These are phyloP conservation scores for Marasmius fiardii DNA, from an alignment of 1,284 basidiomycete genomes.

Conservation along the genomic window DNA sequence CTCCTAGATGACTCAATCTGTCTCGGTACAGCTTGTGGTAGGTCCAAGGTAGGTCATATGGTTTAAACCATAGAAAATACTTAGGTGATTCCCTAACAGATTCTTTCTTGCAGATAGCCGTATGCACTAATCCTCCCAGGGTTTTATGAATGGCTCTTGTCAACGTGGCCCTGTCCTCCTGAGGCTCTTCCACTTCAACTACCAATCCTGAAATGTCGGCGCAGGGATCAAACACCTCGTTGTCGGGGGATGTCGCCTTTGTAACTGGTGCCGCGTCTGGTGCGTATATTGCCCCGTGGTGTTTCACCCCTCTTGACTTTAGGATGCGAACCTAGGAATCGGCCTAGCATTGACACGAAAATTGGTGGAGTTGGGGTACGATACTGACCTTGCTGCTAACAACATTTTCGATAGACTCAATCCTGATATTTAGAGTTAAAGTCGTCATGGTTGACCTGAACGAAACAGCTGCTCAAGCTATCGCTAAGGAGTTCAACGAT, in stretches of 20 bases:
- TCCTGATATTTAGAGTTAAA: constrained; percentile 8
- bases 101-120: no score
- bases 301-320: constrained; percentile 9
- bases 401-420: not conserved
- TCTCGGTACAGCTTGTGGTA: no score
- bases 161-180: no score
- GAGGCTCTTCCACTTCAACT: not conserved
- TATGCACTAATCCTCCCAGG: no score
- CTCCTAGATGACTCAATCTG: no score
- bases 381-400: not conserved
- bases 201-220: not conserved
- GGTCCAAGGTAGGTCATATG: no score
- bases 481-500: constrained; percentile 18
- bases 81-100: no score
- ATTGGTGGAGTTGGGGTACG: constrained; percentile 8
- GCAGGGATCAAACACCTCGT: no score
- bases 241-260: constrained; percentile 18
- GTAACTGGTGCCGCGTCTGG: constrained; percentile 21
- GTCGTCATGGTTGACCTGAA: constrained; percentile 18
- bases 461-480: constrained; percentile 11
- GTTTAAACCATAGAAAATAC: no score
- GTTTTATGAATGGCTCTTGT: no score
- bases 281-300: not conserved
- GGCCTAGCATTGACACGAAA: constrained; percentile 7
- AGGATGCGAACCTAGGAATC: constrained; percentile 5